Evolutionary conservation across 2,329 filamentous ascomycete genomes (phyloP).

Genomic region (Neophaeococcomyces aloes): DNA sequence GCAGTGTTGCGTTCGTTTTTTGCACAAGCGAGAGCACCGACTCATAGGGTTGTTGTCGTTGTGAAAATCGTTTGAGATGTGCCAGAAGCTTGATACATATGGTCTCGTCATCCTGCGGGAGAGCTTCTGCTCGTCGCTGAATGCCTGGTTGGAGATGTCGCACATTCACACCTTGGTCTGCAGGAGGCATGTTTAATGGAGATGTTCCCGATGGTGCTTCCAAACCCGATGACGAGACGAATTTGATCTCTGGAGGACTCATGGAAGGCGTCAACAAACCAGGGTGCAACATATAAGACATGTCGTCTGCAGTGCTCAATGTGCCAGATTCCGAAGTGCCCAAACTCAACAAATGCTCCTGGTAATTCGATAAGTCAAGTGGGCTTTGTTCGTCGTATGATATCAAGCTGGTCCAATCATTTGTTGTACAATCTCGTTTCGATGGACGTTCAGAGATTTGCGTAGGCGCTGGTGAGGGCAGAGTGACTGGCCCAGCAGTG

Average conservation of each 20-base stretch:
- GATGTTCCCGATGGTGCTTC: conserved; percentile 9
- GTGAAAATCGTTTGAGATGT: conserved; percentile 18
- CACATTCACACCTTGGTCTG: background rate
- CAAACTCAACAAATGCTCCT: conserved; percentile 7
- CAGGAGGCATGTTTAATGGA: background rate
- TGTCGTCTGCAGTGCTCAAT: background rate
- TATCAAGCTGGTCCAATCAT: conserved; percentile 16
- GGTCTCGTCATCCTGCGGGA: conserved; percentile 18
- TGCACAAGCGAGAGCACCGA: conserved; percentile 16
- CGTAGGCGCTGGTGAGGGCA: conserved; percentile 19
- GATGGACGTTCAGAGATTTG: conserved; percentile 10
- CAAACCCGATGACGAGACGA: conserved; percentile 16
- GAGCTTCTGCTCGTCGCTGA: background rate
- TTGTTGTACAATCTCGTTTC: conserved; percentile 1
- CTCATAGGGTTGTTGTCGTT: conserved; percentile 11
- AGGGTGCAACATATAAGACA: conserved; percentile 3
- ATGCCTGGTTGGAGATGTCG: background rate
- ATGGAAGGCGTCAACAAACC: conserved; percentile 18
- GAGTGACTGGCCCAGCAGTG: conserved; percentile 10
- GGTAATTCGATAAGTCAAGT: conserved; percentile 13
- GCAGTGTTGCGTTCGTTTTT: conserved; percentile 18
- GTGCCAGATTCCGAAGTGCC: background rate
- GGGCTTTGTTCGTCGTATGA: conserved; percentile 12
- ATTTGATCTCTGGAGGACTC: conserved; percentile 19
- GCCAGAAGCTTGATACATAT: conserved; percentile 20